A percentile compares a stretch with the other conserved stretches of the same genome.
Evolutionary conservation across 2,329 filamentous ascomycete species (phyloP).

Genomic region (Aspergillus spinulosporus): DNA sequence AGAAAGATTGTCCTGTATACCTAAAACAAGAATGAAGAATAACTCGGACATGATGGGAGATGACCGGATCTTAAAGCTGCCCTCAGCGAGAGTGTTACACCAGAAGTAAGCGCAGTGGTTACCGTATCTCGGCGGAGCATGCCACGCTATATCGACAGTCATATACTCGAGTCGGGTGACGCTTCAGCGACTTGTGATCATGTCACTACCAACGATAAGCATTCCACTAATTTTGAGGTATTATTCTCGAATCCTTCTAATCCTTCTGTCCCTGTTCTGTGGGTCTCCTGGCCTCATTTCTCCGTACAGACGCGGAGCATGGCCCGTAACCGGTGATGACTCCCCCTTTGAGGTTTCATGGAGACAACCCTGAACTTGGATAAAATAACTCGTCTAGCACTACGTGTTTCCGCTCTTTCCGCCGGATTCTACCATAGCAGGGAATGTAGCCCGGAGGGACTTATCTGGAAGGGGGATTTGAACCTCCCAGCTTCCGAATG

Average conservation of each 20-base stretch:
- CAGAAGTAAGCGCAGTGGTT: not conserved
- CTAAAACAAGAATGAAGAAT: not conserved
- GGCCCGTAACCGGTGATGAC: not conserved
- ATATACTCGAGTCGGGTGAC: not conserved
- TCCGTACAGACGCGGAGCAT: not conserved
- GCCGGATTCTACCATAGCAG: too few species aligned
- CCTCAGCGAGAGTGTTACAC: not conserved
- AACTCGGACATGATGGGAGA: not conserved
- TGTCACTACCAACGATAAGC: not conserved
- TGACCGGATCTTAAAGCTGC: not conserved
- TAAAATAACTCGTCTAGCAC: too few species aligned
- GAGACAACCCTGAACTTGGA: too few species aligned
- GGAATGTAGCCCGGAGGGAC: too few species aligned
- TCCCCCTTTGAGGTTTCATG: too few species aligned
- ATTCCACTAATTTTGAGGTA: slow-evolving; percentile 1
- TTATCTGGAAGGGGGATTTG: too few species aligned
- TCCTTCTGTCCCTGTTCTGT: slow-evolving; percentile 1
- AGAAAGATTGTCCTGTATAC: not conserved
- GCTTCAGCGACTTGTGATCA: slow-evolving; percentile 2
- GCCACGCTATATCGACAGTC: slow-evolving; percentile 1
- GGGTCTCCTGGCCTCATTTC: not conserved
- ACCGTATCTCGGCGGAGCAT: slow-evolving; percentile 4
- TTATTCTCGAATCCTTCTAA: not conserved
- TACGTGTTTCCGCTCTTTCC: too few species aligned
- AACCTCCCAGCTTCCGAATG: too few species aligned